phyloP scores from a whole-genome alignment of 495 filamentous ascomycete species.

The Annulohypoxylon stygium region DNA sequence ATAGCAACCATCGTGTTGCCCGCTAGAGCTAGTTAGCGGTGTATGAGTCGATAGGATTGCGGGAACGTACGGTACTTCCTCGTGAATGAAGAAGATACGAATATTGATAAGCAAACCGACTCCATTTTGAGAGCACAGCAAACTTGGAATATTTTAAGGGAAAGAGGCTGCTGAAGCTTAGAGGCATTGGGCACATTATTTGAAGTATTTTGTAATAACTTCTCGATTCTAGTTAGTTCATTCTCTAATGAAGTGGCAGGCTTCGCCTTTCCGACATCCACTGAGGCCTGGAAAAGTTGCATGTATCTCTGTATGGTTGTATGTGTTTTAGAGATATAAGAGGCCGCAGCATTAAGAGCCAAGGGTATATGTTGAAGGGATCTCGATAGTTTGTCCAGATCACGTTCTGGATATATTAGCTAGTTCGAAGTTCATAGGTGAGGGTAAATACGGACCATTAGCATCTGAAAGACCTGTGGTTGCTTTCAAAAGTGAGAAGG shows the following conservation, averaged over 20 bases:
- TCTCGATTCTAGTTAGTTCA: background rate
- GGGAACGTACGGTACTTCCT: constrained; percentile 1
- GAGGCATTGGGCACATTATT: background rate
- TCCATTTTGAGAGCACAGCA: constrained; percentile 9
- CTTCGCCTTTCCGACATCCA: background rate
- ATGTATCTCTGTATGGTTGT: constrained; percentile 7
- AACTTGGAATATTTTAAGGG: background rate
- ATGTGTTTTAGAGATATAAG: constrained; percentile 3
- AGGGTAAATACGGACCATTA: constrained; percentile 8
- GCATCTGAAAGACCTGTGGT: constrained; percentile 17
- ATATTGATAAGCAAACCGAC: constrained; percentile 14
- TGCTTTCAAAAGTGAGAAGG: background rate
- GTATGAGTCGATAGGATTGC: background rate
- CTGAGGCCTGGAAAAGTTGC: background rate
- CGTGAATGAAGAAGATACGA: background rate
- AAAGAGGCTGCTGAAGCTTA: background rate
- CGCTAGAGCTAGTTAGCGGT: constrained; percentile 1
- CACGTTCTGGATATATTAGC: constrained; percentile 7
- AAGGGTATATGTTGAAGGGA: constrained; percentile 4
- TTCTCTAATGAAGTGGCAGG: background rate
- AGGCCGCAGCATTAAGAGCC: constrained; percentile 4
- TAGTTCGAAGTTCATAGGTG: background rate
- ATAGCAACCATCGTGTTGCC: constrained; percentile 2
- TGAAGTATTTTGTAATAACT: background rate
- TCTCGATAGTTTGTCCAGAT: background rate